Conservation (phyloP, 2,329 filamentous ascomycete species). For the Hypomyces rosellus region DNA sequence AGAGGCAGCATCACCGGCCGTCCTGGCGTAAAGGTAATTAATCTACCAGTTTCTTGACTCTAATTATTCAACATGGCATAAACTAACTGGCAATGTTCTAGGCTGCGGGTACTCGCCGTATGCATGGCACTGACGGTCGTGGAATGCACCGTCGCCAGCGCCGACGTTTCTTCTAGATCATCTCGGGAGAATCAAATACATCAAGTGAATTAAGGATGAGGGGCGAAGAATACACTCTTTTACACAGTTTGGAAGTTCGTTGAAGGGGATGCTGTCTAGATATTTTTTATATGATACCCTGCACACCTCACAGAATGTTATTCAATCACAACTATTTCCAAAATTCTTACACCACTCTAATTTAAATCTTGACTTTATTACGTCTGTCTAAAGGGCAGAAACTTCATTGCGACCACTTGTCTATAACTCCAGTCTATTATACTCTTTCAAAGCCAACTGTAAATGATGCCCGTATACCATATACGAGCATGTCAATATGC, state of each 20-base stretch:
- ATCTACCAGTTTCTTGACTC: constrained; percentile 5
- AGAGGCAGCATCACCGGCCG: constrained; percentile 62
- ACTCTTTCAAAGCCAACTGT: constrained; percentile 10
- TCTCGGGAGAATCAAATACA: too few relatives aligned
- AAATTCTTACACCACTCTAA: too few relatives aligned
- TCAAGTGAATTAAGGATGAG: too few relatives aligned
- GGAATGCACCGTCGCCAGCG: constrained; percentile 37
- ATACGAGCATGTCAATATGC: constrained; percentile 7
- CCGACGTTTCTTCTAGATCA: constrained; percentile 8
- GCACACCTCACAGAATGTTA: background rate
- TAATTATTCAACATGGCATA: background rate
- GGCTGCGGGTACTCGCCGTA: constrained; percentile 67
- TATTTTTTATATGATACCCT: too few relatives aligned
- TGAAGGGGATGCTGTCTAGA: too few relatives aligned
- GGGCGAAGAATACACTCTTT: too few relatives aligned
- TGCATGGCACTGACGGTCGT: constrained; percentile 68
- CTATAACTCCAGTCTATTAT: constrained; percentile 8
- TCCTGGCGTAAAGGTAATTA: constrained; percentile 61
- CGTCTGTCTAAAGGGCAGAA: constrained; percentile 4
- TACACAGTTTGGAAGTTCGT: too few relatives aligned
- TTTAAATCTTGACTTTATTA: constrained; percentile 7
- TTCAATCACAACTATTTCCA: background rate
- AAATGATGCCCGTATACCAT: constrained; percentile 3
- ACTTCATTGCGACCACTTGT: constrained; percentile 1
- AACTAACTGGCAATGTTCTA: constrained; percentile 22